Evolutionary conservation across 164 flowering plant species (phyloP).

Genomic region (Vitis labrusca): DNA sequence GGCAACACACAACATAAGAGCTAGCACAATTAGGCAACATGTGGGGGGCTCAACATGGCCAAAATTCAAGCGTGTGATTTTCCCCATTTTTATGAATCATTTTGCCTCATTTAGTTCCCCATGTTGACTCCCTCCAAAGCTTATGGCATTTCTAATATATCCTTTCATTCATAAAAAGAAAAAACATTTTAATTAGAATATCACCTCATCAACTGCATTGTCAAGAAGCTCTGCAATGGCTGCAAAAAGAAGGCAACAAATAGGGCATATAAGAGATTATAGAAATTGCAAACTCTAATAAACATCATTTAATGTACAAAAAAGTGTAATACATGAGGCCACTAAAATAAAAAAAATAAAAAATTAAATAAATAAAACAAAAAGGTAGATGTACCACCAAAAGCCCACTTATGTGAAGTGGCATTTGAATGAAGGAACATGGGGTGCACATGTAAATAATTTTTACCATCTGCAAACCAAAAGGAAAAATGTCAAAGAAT

Average conservation of each 20-base stretch:
- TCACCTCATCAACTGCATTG: conserved; percentile 96
- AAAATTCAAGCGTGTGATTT: too few species aligned
- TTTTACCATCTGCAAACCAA: conserved; percentile 51
- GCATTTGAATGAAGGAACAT: conserved; percentile 94
- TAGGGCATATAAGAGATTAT: not conserved
- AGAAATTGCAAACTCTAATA: too few species aligned
- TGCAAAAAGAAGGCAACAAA: conserved; percentile 31
- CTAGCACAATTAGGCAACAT: too few species aligned
- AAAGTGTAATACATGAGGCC: too few species aligned
- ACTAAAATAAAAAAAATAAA: not conserved
- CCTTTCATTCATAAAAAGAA: too few species aligned
- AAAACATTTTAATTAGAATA: conserved; percentile 1
- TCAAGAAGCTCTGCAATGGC: conserved; percentile 92
- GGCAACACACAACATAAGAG: too few species aligned
- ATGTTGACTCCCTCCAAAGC: too few species aligned
- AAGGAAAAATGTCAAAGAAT: not conserved
- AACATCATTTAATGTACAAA: too few species aligned
- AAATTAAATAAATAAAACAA: not conserved
- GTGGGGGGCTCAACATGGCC: too few species aligned
- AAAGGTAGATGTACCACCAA: conserved; percentile 62
- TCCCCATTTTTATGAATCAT: too few species aligned
- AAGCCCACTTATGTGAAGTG: conserved; percentile 96
- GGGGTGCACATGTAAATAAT: conserved; percentile 83
- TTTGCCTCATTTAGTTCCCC: too few species aligned
- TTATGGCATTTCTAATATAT: too few species aligned